Base-by-base conservation (phyloP, 768 basidiomycete species). In the Basidioascus undulatus region DNA sequence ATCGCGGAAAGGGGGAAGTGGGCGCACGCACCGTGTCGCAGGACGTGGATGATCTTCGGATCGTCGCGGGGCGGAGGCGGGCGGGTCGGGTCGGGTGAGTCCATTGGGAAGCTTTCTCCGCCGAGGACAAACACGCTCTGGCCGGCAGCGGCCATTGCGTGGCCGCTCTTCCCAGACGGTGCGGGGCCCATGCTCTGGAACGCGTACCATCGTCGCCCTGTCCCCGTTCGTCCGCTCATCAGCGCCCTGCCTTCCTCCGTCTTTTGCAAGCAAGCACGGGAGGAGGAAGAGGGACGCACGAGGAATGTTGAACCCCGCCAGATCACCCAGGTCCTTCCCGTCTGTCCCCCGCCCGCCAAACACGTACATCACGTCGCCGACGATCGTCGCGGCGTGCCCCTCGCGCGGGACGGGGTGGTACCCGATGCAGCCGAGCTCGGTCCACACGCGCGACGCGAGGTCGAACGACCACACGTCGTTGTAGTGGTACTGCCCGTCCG, bases 101-200 rank as follows among this genome's bases (percentile, higher is more conserved):
- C 57, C 13, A 74, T 68, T 30, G 73, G 64, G 57, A 77, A 75
- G 1, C 82, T 81, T 60, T 96, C 92, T 15, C 92, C 92, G 32
- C 92, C 92, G 13, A 98, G 68, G 5, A 98, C 86, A 49, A 82
- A 81, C 5, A 98, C 79, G 46, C 75, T 71, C 36, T 74, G 69
- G 24, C 81, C 83, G 54, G 79, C 74, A 11, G 82, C 74, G 6
- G 87, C 83, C 86, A 98, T 89, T n/a, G 89, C 81, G 59, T 98
- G 92, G 2, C 92, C 92, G 8, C 83, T 87, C 37, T 92, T 70
- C 3, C 83, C 81, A 31, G 67, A 74, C 1, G 92, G 92, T 13
- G 82, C 71, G 15, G 89, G 89, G 0, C 92, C 92, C 92, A 98
- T 98, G 55, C 94, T 92, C 59, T 94, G 86, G 65, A 98, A 98